phyloP scores from a whole-genome alignment of 257 asterid species.

The Anisodus acutangulus region DNA sequence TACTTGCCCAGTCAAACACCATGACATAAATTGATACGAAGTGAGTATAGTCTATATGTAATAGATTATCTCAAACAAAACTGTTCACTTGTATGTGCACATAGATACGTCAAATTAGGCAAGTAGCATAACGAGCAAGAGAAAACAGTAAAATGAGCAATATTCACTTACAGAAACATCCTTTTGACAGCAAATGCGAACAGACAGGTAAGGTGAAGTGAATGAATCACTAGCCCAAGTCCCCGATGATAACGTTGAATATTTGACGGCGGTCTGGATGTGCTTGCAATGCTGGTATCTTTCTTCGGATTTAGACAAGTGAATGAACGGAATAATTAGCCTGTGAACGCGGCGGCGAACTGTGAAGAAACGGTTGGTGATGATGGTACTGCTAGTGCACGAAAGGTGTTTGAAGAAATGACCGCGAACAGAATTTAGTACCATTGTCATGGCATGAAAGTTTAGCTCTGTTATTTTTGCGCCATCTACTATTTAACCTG shows the following conservation, averaged over 20 bases:
- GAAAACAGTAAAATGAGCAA: slow-evolving; percentile 6
- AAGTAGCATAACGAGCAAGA: background rate
- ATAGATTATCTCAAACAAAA: background rate
- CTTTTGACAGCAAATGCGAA: slow-evolving; percentile 66
- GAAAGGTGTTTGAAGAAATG: slow-evolving; percentile 75
- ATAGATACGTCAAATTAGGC: background rate
- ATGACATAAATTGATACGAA: too few relatives aligned
- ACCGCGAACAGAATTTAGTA: slow-evolving; percentile 45
- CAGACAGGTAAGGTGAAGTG: slow-evolving; percentile 76
- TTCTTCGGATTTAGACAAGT: slow-evolving; percentile 7
- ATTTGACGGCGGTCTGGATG: slow-evolving; percentile 35
- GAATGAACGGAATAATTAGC: slow-evolving; percentile 31
- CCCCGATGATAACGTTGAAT: slow-evolving; percentile 40
- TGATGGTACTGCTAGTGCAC: slow-evolving; percentile 41
- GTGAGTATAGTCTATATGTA: too few relatives aligned
- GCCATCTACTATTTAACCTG: background rate
- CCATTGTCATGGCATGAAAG: slow-evolving; percentile 36
- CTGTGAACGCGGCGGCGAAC: slow-evolving; percentile 35
- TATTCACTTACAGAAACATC: slow-evolving; percentile 55
- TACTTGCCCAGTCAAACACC: too few relatives aligned
- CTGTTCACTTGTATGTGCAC: background rate
- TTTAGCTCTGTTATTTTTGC: background rate
- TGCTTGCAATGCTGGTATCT: slow-evolving; percentile 24
- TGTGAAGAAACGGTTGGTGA: slow-evolving; percentile 39
- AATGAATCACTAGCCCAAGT: slow-evolving; percentile 41